Evolutionary conservation across 805 yeast species (phyloP).

Genomic region (Teunomyces atbi): DNA sequence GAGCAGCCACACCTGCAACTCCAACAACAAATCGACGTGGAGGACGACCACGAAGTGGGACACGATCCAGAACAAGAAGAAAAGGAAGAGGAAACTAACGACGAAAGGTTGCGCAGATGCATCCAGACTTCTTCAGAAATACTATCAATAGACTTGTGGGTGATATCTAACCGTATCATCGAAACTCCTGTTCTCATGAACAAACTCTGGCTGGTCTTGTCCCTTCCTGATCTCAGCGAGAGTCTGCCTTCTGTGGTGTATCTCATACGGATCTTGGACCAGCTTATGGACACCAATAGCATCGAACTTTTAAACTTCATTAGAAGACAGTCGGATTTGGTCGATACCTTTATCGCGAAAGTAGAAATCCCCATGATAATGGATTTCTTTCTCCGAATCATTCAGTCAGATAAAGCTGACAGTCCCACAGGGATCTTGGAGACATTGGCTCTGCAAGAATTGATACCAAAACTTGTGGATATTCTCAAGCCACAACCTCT

Average conservation of each 20-base stretch:
- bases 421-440: constrained; percentile 85
- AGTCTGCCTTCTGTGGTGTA: constrained; percentile 39
- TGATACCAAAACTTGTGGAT: constrained; percentile 71
- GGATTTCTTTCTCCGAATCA: constrained; percentile 86
- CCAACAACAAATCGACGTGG: not conserved
- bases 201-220: constrained; percentile 41
- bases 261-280: constrained; percentile 70
- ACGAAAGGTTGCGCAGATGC: constrained; percentile 35
- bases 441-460: constrained; percentile 64
- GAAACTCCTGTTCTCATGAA: constrained; percentile 41
- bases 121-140: constrained; percentile 42
- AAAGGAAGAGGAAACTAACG: constrained; percentile 24
- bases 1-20: not conserved
- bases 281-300: constrained; percentile 64
- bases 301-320: constrained; percentile 70
- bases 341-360: constrained; percentile 77
- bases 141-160: constrained; percentile 41
- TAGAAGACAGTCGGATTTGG: constrained; percentile 64
- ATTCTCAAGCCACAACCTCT: constrained; percentile 66
- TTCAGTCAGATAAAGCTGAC: constrained; percentile 91
- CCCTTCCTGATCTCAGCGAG: constrained; percentile 31
- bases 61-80: constrained; percentile 10
- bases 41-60: constrained; percentile 5
- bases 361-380: constrained; percentile 91
- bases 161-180: constrained; percentile 40